Evolutionary conservation across 75 land plant genomes (phyloP).

Genomic region (Isoetes taiwanensis): DNA sequence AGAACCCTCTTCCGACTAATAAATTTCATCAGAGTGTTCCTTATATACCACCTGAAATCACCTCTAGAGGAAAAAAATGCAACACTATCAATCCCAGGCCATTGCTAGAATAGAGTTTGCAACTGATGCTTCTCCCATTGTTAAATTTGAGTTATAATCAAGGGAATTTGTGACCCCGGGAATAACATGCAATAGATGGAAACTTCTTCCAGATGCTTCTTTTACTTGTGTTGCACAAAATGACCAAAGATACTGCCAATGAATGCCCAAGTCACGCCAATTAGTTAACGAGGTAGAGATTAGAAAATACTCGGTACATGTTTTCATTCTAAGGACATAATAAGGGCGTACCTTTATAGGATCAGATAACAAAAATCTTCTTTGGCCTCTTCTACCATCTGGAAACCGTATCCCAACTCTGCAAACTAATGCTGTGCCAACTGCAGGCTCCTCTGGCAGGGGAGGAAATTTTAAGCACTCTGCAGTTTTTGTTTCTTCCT

Average conservation of each 20-base stretch:
- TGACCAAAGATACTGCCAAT: constrained; percentile 76
- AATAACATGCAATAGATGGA: constrained; percentile 55
- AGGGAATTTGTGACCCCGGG: constrained; percentile 55
- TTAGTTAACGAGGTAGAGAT: neutral
- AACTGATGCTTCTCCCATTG: constrained; percentile 56
- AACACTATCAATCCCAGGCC: constrained; percentile 74
- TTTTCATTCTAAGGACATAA: neutral
- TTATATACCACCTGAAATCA: no score
- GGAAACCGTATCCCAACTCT: constrained; percentile 83
- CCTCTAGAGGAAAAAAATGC: no score
- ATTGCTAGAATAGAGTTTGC: constrained; percentile 57
- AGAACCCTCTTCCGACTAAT: no score
- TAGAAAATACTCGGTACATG: neutral
- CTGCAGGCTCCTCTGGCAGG: constrained; percentile 80
- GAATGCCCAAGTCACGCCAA: neutral
- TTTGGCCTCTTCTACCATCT: constrained; percentile 71
- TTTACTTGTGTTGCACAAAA: constrained; percentile 57
- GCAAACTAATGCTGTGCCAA: constrained; percentile 40
- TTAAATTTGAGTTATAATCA: constrained; percentile 38
- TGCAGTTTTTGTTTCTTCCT: constrained; percentile 8
- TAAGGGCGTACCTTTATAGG: constrained; percentile 43
- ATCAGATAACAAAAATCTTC: constrained; percentile 65
- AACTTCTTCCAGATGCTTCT: constrained; percentile 45
- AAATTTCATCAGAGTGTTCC: no score
- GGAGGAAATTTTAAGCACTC: constrained; percentile 39